Evolutionary conservation across 2,329 filamentous ascomycete species (phyloP), one percentile per base, ranked within the genome.

Genomic region (Aureobasidium subglaciale): DNA sequence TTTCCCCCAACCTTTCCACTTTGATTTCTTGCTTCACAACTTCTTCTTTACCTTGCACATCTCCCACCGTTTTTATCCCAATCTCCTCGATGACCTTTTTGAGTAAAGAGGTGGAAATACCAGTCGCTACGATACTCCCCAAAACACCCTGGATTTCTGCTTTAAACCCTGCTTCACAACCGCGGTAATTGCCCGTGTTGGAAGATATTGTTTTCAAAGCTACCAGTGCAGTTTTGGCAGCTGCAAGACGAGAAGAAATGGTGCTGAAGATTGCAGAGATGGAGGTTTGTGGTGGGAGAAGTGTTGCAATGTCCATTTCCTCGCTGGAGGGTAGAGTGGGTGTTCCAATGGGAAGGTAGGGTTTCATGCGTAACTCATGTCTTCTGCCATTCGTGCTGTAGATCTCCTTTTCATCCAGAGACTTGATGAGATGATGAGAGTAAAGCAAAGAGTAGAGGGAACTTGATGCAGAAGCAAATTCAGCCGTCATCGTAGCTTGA

Each of bases 321-420:
- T 82, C 80, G 59, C 81, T 86, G 0, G 80, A 72, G 0, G 87
- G 83, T 11, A 88, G 75, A 58, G 83, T 79, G 0, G 89, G 87
- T 2, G 88, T 76, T 9, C 80, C 78, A 56, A 95, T 79, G 7
- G 74, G 68, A 1, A 85, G 75, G 64, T 95, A 96, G 0, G 90
- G 88, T 64, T 87, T 88, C 88, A 95, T 93, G 57, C 91, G 86
- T 9, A 95, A 73, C 61, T 93, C 87, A 68, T 93, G 91, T 11
- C 89, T 83, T 4, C 90, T 73, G 29, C 76, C 71, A 56, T 87
- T 80, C 15, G 79, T 81, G 56, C 84, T 82, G 67, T 90, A 95
- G 0, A 86, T 84, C 1, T 82, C 74, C 0, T 70, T 68, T 5
- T 76, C 80, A 0, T 71, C 56, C 49, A 75, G 71, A 0, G 6